Conservation (phyloP, 116 monocot genomes). For the Zostera marina region DNA sequence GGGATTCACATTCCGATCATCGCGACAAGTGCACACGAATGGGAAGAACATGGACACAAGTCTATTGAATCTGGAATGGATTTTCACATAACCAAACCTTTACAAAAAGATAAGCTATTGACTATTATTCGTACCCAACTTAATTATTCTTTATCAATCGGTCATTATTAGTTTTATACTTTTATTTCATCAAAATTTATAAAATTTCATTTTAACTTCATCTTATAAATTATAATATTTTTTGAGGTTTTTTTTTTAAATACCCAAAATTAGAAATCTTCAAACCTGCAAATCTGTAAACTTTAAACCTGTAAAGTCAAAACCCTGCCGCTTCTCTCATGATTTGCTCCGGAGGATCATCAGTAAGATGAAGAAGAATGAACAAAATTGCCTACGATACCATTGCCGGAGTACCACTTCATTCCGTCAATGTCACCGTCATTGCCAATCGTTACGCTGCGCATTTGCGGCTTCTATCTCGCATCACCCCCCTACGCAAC, state of each 20-base stretch:
- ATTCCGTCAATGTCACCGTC: constrained; percentile 8
- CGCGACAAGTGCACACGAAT: constrained; percentile 44
- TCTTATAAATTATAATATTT: too few relatives aligned
- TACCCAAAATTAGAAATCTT: too few relatives aligned
- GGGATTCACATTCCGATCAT: constrained; percentile 59
- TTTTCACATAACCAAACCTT: constrained; percentile 52
- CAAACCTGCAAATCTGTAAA: too few relatives aligned
- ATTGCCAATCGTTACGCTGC: constrained; percentile 15
- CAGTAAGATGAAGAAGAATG: constrained; percentile 9
- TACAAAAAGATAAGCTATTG: constrained; percentile 16
- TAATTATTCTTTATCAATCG: too few relatives aligned
- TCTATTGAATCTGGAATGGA: constrained; percentile 45
- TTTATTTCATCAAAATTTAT: too few relatives aligned
- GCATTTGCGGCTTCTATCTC: constrained; percentile 10
- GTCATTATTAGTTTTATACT: too few relatives aligned
- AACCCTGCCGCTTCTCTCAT: neutral
- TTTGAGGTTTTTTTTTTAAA: too few relatives aligned
- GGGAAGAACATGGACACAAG: constrained; percentile 25
- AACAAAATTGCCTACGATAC: neutral
- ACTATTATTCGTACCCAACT: constrained; percentile 22
- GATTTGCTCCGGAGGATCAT: neutral
- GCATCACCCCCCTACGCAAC: neutral
- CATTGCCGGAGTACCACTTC: neutral
- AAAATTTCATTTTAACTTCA: too few relatives aligned
- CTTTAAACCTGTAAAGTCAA: too few relatives aligned